phyloP scores from a whole-genome alignment of 306 rosid species.

The Argentina anserina region DNA sequence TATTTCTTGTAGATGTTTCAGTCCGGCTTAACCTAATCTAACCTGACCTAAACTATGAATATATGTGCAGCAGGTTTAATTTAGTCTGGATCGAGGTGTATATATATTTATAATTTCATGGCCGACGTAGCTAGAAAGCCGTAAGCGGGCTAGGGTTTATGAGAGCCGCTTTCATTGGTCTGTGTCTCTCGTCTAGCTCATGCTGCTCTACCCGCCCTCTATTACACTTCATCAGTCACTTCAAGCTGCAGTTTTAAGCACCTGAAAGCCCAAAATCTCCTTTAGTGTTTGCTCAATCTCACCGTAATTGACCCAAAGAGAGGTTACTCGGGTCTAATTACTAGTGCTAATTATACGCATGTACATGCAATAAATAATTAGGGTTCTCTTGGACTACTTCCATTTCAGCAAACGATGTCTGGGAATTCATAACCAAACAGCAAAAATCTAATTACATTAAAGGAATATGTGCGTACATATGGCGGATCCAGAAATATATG shows the following conservation, averaged over 20 bases:
- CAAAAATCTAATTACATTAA: background rate
- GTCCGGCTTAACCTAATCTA: constrained; percentile 34
- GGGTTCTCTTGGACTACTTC: background rate
- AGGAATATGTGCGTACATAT: no score
- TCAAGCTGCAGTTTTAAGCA: constrained; percentile 41
- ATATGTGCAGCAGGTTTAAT: constrained; percentile 2
- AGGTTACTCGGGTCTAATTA: constrained; percentile 4
- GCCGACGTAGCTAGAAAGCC: background rate
- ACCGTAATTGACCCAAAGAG: constrained; percentile 37
- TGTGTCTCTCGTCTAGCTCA: constrained; percentile 39
- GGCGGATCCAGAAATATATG: no score
- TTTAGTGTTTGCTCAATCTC: constrained; percentile 18
- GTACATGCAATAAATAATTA: background rate
- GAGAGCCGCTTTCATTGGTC: constrained; percentile 30
- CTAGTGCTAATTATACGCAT: background rate
- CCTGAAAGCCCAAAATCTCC: constrained; percentile 38
- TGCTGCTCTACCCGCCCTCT: constrained; percentile 16
- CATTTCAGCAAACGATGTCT: background rate
- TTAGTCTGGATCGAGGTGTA: background rate
- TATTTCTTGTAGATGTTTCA: constrained; percentile 20
- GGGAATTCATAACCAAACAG: background rate
- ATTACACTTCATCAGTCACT: constrained; percentile 17
- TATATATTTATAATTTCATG: background rate
- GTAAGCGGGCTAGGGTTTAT: background rate
- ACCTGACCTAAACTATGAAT: background rate